phyloP scores from a whole-genome alignment of 179 eudicot species.

The Patellifolia procumbens region DNA sequence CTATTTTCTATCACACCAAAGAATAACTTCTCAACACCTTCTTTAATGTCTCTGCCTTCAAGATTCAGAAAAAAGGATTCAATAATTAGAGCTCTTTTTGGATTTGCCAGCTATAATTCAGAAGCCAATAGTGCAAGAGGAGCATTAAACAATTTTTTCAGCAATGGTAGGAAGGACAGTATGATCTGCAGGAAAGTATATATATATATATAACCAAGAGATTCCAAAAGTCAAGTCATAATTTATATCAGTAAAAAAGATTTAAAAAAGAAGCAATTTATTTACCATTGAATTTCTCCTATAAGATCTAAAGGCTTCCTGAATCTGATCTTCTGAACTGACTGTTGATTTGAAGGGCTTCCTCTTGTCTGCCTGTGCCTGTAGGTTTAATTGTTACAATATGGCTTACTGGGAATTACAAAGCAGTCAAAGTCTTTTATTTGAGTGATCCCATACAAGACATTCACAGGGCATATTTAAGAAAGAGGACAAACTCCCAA shows the following conservation, averaged over 20 bases:
- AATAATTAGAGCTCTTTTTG: slow-evolving; percentile 23
- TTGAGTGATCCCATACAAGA: slow-evolving; percentile 5
- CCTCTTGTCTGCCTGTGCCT: background rate
- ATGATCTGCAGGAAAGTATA: slow-evolving; percentile 25
- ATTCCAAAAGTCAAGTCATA: slow-evolving; percentile 22
- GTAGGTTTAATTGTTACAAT: background rate
- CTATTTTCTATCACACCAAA: background rate
- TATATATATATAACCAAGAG: slow-evolving; percentile 2
- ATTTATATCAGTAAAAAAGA: background rate
- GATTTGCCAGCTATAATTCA: slow-evolving; percentile 25
- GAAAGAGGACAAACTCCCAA: slow-evolving; percentile 5
- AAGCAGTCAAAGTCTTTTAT: background rate
- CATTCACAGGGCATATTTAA: slow-evolving; percentile 7
- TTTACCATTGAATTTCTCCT: slow-evolving; percentile 15
- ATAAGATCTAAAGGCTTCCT: slow-evolving; percentile 21
- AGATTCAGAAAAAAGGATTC: slow-evolving; percentile 6
- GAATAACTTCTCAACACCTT: background rate
- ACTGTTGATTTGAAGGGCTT: background rate
- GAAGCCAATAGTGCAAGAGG: slow-evolving; percentile 21
- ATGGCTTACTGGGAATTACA: slow-evolving; percentile 14
- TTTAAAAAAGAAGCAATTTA: background rate
- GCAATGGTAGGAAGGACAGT: slow-evolving; percentile 22
- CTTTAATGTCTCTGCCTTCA: background rate
- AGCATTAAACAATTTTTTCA: slow-evolving; percentile 24
- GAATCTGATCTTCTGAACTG: slow-evolving; percentile 19